These are phyloP conservation scores for Tetradesmus obliquus DNA, from an alignment of 139 green algal genomes.

Conservation along the genomic window DNA sequence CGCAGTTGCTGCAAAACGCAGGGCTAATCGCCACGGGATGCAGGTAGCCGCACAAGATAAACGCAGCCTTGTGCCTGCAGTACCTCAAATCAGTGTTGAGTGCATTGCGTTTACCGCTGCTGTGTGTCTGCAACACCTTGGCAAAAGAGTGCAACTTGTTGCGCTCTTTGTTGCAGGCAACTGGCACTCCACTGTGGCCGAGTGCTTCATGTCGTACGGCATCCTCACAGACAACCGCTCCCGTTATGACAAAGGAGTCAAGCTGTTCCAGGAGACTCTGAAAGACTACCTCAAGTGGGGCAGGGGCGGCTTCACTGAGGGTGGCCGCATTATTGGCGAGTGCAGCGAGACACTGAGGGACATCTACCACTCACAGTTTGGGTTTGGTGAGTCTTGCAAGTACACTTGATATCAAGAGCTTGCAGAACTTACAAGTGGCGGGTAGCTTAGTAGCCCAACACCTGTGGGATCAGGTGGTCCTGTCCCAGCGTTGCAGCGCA, in stretches of 20 bases:
- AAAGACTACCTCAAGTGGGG: slow-evolving; percentile 12
- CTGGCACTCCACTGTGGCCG: slow-evolving; percentile 8
- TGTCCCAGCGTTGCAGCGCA: background rate
- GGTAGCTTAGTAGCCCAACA: background rate
- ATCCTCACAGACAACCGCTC: slow-evolving; percentile 21
- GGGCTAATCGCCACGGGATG: background rate
- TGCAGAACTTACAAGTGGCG: background rate
- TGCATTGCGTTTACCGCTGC: background rate
- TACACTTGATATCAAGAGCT: background rate
- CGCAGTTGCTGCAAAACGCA: background rate
- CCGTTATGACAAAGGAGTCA: background rate
- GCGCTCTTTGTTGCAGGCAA: background rate
- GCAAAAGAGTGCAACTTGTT: background rate
- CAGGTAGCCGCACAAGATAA: background rate
- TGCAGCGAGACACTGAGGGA: slow-evolving; percentile 18
- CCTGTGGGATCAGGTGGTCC: background rate
- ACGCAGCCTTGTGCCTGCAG: background rate
- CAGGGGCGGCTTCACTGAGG: background rate
- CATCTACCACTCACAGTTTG: slow-evolving; percentile 25
- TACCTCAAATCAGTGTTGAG: background rate
- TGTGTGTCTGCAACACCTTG: background rate
- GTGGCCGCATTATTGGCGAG: background rate
- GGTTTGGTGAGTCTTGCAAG: background rate
- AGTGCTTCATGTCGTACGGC: background rate
- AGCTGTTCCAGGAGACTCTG: background rate